Evolutionary conservation across 2,329 filamentous ascomycete species (phyloP), one percentile per base, ranked within the genome.

Genomic region (Phaeosphaeriaceae sp.): DNA sequence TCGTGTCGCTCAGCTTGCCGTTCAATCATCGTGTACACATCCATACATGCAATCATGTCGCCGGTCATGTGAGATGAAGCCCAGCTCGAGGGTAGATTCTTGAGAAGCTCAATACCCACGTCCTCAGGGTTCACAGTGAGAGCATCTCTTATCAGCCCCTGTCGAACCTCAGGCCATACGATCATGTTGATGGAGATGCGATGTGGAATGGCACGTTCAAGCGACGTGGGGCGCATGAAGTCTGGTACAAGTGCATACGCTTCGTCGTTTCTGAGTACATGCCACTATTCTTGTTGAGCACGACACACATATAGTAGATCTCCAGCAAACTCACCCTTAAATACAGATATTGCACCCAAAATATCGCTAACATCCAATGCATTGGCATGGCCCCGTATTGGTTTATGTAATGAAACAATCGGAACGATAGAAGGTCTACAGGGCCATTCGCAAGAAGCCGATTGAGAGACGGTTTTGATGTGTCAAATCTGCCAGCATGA

Each of bases 111-210:
- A 45, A 21, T 21, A 21, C n/a, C 42, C 10, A 45, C 21, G 7
- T 20, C 42, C 11, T 45, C 42, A 11, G 42, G 42, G n/a, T 45
- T 22, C 21, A 45, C 21, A 22, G 42, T 45, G n/a, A 45, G 42
- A 19, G 42, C 42, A 45, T 45, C 42, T 20, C 42, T 17, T 20
- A 45, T 45, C 4, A 45, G 21, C 4, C 19, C 15, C 15, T 45
- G 42, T 45, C 42, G 11, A 9, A 45, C 19, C 19, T 45, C 42
- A 45, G 42, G 42, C 42, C 42, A 45, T 6, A 45, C 42, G 19
- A 45, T 45, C 42, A 45, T 45, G 42, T 45, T 45, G 42, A 45
- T 45, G 42, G 19, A 21, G n/a, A 45, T 45, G 42, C 42, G 42
- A 15, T 45, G 42, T 45, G 42, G 42, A 21, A 45, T 21, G 19